Base-by-base conservation (phyloP, 2,329 filamentous ascomycete genomes). In the Fonsecaea pedrosoi region DNA sequence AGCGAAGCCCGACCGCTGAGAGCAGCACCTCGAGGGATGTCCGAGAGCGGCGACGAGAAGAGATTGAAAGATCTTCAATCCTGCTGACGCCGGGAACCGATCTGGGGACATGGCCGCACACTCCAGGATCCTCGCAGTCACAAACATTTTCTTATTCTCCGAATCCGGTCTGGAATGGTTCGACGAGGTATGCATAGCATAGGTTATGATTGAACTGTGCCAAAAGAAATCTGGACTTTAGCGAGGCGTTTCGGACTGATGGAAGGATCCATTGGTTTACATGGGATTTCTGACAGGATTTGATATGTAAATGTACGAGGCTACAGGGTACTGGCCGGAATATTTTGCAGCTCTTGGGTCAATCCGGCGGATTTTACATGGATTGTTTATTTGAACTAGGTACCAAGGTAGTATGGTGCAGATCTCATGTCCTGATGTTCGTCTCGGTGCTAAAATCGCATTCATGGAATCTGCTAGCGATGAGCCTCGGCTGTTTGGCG, bases 21-120 rank as follows among this genome's bases (percentile, higher is more conserved):
- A 68, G 54, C 37, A 21, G 25, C 18, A 30, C 45, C 9, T 71
- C 67, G 54, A 70, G 66, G 42, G 61, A 72, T 59, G 62, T 68
- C 53, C 68, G 70, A 63, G 67, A 72, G 57, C 65, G 65, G n/a
- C 63, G 70, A 12, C 66, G 70, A 18, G 67, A 71, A 53, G 62
- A 72, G 60, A 72, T 72, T 45, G 70, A 72, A 55, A 56, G 70
- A 30, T 59, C 68, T 18, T 70, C 68, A 8, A 61, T 67, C 12
- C 54, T 66, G 15, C 53, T 67, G 42, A 60, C 68, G 3, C 59
- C 68, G 5, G 56, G 68, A 18, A 25, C 45, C 18, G 54, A 66
- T 50, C 13, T 38, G 4, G 54, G 58, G n/a, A 37, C 18, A 50
- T 70, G 68, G 68, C 30, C 62, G 9, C 62, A 63, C 12, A 62